Evolutionary conservation across 768 basidiomycete species (phyloP).

Genomic region (Dioszegia aurantiaca): DNA sequence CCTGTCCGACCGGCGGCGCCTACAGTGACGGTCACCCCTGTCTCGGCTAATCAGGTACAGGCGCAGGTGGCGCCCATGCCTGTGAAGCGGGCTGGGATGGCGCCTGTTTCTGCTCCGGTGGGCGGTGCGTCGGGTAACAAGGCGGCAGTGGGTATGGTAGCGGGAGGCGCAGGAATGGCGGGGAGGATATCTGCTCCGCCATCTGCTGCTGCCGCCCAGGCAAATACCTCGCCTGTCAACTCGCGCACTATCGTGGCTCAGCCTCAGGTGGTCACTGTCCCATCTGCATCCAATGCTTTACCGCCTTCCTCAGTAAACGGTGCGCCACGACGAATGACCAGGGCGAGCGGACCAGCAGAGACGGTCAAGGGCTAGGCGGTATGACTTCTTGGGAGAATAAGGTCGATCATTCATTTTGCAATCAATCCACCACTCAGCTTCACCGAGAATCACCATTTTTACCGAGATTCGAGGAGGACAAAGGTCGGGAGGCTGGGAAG

Average conservation of each 20-base stretch:
- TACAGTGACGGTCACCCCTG: constrained; percentile 1
- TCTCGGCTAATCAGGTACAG: neutral
- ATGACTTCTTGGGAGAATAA: neutral
- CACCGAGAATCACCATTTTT: neutral
- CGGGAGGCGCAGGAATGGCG: too few relatives aligned
- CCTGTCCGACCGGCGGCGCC: neutral
- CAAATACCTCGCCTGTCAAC: neutral
- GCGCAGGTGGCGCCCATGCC: neutral
- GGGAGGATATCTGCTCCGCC: neutral
- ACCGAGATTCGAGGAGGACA: neutral
- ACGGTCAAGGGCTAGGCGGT: neutral
- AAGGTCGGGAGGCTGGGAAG: too few relatives aligned
- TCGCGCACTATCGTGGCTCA: neutral
- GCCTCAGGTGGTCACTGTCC: neutral
- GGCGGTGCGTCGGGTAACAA: neutral
- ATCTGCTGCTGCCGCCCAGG: neutral
- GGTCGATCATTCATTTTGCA: neutral
- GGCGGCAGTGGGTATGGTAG: neutral
- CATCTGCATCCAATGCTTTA: neutral
- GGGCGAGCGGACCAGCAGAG: constrained; percentile 14
- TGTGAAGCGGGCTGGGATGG: neutral
- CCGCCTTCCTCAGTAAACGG: neutral
- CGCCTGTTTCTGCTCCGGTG: neutral
- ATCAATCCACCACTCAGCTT: neutral
- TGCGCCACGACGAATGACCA: constrained; percentile 5